Conservation (phyloP, 2,329 filamentous ascomycete species). For the Neonectria hederae region DNA sequence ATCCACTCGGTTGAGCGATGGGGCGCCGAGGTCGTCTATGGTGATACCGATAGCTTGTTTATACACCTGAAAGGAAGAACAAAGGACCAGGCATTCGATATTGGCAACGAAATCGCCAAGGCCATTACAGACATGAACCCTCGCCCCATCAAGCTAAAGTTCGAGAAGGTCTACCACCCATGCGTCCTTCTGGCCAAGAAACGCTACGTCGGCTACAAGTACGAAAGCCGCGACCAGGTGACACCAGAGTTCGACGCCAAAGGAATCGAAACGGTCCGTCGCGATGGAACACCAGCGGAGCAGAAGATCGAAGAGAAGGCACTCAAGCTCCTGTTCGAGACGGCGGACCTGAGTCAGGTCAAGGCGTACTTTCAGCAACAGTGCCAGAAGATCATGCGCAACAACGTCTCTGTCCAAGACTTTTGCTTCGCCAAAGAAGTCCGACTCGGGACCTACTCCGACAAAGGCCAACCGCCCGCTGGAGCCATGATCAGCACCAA, state of each 20-base stretch:
- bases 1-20: conserved; percentile 90
- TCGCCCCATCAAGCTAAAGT: conserved; percentile 92
- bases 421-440: conserved; percentile 97
- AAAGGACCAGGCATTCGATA: conserved; percentile 86
- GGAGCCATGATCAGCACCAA: conserved; percentile 89
- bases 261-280: conserved; percentile 95
- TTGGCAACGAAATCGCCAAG: conserved; percentile 91
- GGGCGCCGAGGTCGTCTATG: conserved; percentile 97
- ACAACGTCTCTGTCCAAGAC: conserved; percentile 88
- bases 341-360: conserved; percentile 85
- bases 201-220: conserved; percentile 97
- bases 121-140: conserved; percentile 91
- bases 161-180: conserved; percentile 98
- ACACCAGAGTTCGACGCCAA: conserved; percentile 96
- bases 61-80: conserved; percentile 89
- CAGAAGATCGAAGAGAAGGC: conserved; percentile 97
- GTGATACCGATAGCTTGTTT: conserved; percentile 96
- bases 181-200: conserved; percentile 96
- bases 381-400: conserved; percentile 91
- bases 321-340: conserved; percentile 88
- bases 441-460: conserved; percentile 83
- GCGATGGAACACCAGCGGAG: conserved; percentile 93
- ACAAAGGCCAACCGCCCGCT: conserved; percentile 80
- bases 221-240: conserved; percentile 78
- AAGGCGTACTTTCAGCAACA: conserved; percentile 91